Evolutionary conservation across 768 basidiomycete genomes (phyloP), one percentile per base, ranked within the genome.

Genomic region (Agaricus blazei): DNA sequence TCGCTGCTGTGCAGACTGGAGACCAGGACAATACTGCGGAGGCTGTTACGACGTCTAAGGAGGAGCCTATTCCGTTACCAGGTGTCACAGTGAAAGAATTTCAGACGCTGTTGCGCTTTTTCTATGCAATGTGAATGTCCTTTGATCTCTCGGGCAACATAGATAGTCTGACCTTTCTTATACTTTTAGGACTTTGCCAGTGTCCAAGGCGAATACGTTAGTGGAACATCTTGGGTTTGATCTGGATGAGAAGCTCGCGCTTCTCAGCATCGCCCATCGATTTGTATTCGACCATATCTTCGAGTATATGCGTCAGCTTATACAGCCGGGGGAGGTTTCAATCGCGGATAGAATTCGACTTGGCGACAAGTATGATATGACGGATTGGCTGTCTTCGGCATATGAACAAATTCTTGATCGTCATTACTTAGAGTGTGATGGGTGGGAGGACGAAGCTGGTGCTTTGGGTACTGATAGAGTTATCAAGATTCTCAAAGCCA

Each of bases 211-310:
- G 9, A 9, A 14, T 1, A 3, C 5, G 3, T 3, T 14, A 4
- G 5, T 7, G 12, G 42, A 51, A n/a, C 7, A 7, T 15, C 15
- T n/a, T 6, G 31, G n/a, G 27, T 34, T 34, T 34, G 7, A 34
- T 12, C 61, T 66, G 37, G 49, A 64, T 7, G 62, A 70, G 28
- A 75, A 75, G 72, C 62, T 72, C 15, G 60, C 66, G n/a, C 64
- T 79, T 8, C 66, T 78, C 38, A 68, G 72, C 15, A 72, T 77
- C 42, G 64, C 77, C 2, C 68, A 71, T n/a, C 69, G 71, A 57
- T 75, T 68, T 48, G 61, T 66, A 29, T 72, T 76, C 58, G 67
- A 72, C 51, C 54, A 60, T 14, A 62, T 74, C 8, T 72, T 74
- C 15, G 47, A 65, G 14, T 60, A 63, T 48, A 74, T 75, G 1